phyloP scores from a whole-genome alignment of 441 rosid genomes.

The Erodium trifolium region DNA sequence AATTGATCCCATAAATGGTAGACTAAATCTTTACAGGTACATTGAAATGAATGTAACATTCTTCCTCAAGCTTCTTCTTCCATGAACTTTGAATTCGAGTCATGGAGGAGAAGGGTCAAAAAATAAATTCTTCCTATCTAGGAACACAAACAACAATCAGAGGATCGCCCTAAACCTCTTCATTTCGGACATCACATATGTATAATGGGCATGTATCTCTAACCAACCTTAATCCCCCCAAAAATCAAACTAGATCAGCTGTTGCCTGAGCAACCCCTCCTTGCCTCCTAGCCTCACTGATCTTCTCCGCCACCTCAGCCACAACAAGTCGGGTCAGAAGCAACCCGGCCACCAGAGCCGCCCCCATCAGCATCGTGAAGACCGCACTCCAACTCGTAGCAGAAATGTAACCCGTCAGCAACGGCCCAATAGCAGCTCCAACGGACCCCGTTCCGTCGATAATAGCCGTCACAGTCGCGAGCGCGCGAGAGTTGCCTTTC shows the following conservation, averaged over 20 bases:
- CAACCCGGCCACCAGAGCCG: slow-evolving; percentile 79
- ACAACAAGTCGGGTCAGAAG: slow-evolving; percentile 66
- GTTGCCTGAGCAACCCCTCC: slow-evolving; percentile 7
- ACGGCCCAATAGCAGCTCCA: slow-evolving; percentile 91
- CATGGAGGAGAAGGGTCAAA: background rate
- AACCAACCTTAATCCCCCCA: background rate
- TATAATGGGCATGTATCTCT: background rate
- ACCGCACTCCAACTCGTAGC: slow-evolving; percentile 73
- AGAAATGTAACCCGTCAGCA: slow-evolving; percentile 80
- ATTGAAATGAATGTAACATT: too few relatives aligned
- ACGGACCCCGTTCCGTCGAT: slow-evolving; percentile 96
- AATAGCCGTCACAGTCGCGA: slow-evolving; percentile 91
- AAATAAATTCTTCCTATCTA: background rate
- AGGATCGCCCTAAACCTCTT: slow-evolving; percentile 6
- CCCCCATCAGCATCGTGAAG: slow-evolving; percentile 88
- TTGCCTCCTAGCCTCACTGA: slow-evolving; percentile 41
- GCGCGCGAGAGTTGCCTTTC: slow-evolving; percentile 74
- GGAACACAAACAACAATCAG: background rate
- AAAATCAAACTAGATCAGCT: slow-evolving; percentile 20
- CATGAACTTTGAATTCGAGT: background rate
- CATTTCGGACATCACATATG: slow-evolving; percentile 6
- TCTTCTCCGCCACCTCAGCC: slow-evolving; percentile 68
- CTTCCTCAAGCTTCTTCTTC: background rate
- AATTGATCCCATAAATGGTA: background rate
- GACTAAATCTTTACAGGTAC: background rate